Evolutionary conservation across 2,329 filamentous ascomycete genomes (phyloP).

Genomic region (Hawksworthiomyces lignivorus): DNA sequence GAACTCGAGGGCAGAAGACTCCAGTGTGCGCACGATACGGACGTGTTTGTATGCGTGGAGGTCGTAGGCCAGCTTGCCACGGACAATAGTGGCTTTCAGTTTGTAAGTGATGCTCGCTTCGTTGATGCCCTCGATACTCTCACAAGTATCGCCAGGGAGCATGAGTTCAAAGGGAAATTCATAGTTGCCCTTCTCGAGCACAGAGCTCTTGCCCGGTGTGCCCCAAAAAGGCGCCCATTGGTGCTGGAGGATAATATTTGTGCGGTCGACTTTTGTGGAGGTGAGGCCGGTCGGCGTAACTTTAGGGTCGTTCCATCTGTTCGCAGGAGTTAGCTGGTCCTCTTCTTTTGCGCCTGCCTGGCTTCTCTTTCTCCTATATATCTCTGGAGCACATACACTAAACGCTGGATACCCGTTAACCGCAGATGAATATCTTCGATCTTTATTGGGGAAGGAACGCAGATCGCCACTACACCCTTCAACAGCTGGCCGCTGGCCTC

Average conservation of each 20-base stretch:
- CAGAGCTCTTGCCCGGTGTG: conserved; percentile 46
- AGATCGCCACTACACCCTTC: conserved; percentile 67
- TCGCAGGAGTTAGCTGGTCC: background rate
- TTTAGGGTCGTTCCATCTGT: conserved; percentile 44
- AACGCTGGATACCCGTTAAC: conserved; percentile 60
- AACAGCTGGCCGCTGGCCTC: conserved; percentile 70
- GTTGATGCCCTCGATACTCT: conserved; percentile 83
- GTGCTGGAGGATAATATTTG: conserved; percentile 56
- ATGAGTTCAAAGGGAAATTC: conserved; percentile 74
- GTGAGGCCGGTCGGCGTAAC: conserved; percentile 51
- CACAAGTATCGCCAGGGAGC: conserved; percentile 64
- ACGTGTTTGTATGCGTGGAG: conserved; percentile 71
- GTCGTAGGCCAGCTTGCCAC: conserved; percentile 84
- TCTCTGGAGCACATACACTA: conserved; percentile 55
- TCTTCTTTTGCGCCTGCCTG: background rate
- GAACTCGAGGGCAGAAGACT: conserved; percentile 67
- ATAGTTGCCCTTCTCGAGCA: conserved; percentile 67
- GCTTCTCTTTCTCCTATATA: background rate
- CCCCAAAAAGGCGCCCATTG: conserved; percentile 61
- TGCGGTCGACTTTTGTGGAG: conserved; percentile 52
- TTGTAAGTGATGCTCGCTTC: conserved; percentile 86
- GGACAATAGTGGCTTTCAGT: conserved; percentile 79
- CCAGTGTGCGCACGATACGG: conserved; percentile 69
- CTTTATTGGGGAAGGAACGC: conserved; percentile 59
- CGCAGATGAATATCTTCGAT: conserved; percentile 68